Evolutionary conservation across 495 filamentous ascomycete species (phyloP), one percentile per base, ranked within the genome.

Genomic region (Chaetomium fimeti): DNA sequence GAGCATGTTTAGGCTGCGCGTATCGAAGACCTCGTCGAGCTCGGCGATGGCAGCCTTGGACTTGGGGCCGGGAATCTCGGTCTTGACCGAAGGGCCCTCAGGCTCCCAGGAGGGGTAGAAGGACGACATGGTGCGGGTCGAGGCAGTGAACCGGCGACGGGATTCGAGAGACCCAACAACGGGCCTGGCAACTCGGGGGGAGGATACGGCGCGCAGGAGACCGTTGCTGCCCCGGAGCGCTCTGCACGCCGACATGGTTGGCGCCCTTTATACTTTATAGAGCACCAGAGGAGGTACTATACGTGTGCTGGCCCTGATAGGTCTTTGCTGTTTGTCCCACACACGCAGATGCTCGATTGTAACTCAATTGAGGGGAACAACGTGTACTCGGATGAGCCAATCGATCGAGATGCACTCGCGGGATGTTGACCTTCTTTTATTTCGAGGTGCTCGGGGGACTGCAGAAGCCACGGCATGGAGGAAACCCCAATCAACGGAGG

Each of bases 1-100:
- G 68, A 96, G 81, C 89, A 97, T 93, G 82, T 97, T 97, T 82
- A 97, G 78, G 78, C 88, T 91, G 69, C 93, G 85, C 2, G 91
- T 93, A 75, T 98, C 94, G 72, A 96, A 98, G 64, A 98, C 91
- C 78, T 88, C 79, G 77, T 92, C 77, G 59, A 98, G 81, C 69
- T 78, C 76, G 49, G 68, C 60, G 32, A 79, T 78, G 71, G 89
- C 81, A 61, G 85, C 83, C 71, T 90, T 85, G 43, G 91, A 85
- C 78, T 87, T 82, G 53, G 93, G 92, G 3, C 93, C 94, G 16
- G 93, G 93, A 68, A 98, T 92, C 40, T 84, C 78, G 8, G 90
- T 96, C 74, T 84, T 85, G 65, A 97, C 75, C 13, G 77, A 80
- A 36, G 93, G 93, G 25, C 81, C 85, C 45, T 80, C 63, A n/a